Percentiles rank a stretch among this genome's conserved stretches.
These are phyloP conservation scores for Wallacemonas collosoma DNA, from an alignment of 208 protist species.

Conservation along the genomic window DNA sequence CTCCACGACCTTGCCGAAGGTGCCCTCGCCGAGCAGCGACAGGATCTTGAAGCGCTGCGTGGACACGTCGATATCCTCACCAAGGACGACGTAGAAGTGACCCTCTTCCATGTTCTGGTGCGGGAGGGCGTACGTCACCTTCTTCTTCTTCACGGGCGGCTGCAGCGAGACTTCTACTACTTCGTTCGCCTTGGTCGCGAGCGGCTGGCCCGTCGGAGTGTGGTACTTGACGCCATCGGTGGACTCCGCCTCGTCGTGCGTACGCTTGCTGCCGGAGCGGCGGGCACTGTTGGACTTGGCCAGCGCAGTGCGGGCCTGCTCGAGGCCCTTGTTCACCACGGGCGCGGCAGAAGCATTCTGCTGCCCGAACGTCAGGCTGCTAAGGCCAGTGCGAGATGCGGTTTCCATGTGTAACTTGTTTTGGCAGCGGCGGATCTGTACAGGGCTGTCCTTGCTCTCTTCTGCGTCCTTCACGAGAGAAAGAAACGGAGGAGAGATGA, in stretches of 20 bases:
- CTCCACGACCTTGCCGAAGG: constrained; percentile 90
- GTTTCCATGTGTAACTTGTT: background rate
- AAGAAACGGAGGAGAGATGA: constrained; percentile 5
- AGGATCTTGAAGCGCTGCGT: constrained; percentile 90
- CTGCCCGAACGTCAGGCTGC: constrained; percentile 11
- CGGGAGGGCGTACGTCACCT: constrained; percentile 82
- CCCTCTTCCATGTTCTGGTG: constrained; percentile 89
- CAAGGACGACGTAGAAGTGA: constrained; percentile 91
- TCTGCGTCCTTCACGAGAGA: constrained; percentile 1
- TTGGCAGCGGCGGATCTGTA: too few relatives aligned
- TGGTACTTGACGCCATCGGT: constrained; percentile 42
- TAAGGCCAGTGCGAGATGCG: constrained; percentile 13
- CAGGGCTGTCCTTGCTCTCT: too few relatives aligned
- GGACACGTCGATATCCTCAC: constrained; percentile 87
- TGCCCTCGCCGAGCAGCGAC: constrained; percentile 87
- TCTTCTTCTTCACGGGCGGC: constrained; percentile 68
- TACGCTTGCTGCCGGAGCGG: constrained; percentile 82
- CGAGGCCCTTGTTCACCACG: constrained; percentile 17
- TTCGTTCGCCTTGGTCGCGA: constrained; percentile 29
- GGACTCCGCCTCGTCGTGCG: constrained; percentile 50
- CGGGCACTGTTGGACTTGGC: constrained; percentile 28
- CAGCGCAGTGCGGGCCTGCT: constrained; percentile 11
- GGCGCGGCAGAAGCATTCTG: constrained; percentile 6
- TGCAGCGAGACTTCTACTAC: constrained; percentile 43
- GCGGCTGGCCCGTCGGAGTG: constrained; percentile 23